Evolutionary conservation across 73 alveolate genomes (phyloP), one percentile per base, ranked within the genome.

Genomic region (Blepharisma stoltei): DNA sequence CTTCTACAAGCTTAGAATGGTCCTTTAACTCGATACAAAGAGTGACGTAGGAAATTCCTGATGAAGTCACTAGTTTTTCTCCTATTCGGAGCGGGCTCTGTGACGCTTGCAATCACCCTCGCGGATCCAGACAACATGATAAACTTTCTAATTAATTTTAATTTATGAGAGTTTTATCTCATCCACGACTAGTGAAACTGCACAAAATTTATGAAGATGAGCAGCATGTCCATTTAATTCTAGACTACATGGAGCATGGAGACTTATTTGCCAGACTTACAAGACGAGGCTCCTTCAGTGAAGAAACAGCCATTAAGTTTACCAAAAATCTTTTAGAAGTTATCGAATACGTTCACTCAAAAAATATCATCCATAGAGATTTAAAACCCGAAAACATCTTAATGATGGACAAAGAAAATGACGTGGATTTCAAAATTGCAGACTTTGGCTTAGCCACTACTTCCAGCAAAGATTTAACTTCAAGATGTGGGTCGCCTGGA

Each of bases 121-220:
- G n/a, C n/a, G n/a, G n/a, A n/a, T n/a, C n/a, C n/a, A n/a, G n/a
- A n/a, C n/a, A n/a, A n/a, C n/a, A n/a, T n/a, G n/a, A n/a, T n/a
- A n/a, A n/a, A n/a, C 60, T 49, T 49, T 8, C 14, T 49, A 49
- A 49, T 14, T 85, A 84, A 71, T 77, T 84, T 6, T 85, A 32
- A 32, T 32, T 32, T 32, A 32, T 32, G 41, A 78, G 82, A 84
- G 78, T 78, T 77, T 70, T 85, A 23, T 85, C 76, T 54, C 91
- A 84, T 84, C 91, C 91, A 27, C 66, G 78, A 54, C 69, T 84
- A 32, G 78, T 84, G 23, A 70, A 77, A 52, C 77, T 84, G 54
- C 78, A 84, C 70, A 85, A 78, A 46, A 48, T 84, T n/a, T 84
- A 76, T 78, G 91, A 84, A 78, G 82, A 84, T 78, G 76, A 78